A percentile compares a stretch with the other conserved stretches of the same genome.
Evolutionary conservation across 2,329 filamentous ascomycete genomes (phyloP).

Genomic region (Arthrobotrys pseudoclavata): DNA sequence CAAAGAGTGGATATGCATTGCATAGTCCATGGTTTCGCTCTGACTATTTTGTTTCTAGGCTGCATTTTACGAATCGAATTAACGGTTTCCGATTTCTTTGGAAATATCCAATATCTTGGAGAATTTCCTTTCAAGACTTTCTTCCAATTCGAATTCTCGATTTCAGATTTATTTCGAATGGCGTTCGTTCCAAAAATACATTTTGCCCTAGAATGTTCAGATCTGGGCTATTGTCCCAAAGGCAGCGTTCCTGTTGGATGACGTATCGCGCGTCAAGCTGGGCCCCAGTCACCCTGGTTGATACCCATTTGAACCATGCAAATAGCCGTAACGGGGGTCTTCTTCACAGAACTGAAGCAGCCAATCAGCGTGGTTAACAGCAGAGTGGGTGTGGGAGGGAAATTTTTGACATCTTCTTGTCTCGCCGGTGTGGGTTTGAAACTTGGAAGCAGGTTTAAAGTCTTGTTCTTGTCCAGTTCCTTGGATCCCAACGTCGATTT

Average conservation of each 20-base stretch:
- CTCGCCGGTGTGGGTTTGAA: slow-evolving; percentile 23
- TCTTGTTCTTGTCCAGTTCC: slow-evolving; percentile 16
- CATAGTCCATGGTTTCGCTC: background rate
- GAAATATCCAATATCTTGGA: background rate
- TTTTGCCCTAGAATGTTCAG: slow-evolving; percentile 26
- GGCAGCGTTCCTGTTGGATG: slow-evolving; percentile 57
- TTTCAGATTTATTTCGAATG: background rate
- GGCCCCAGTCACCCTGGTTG: slow-evolving; percentile 5
- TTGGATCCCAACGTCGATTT: background rate
- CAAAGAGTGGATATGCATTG: background rate
- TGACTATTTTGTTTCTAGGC: slow-evolving; percentile 19
- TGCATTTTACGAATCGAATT: slow-evolving; percentile 7
- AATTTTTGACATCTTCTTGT: slow-evolving; percentile 14
- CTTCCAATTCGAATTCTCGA: background rate
- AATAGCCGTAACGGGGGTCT: slow-evolving; percentile 39
- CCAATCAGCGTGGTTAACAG: slow-evolving; percentile 30
- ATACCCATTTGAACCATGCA: slow-evolving; percentile 28
- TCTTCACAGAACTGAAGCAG: slow-evolving; percentile 19
- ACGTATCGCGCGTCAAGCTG: slow-evolving; percentile 46
- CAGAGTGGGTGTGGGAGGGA: slow-evolving; percentile 4
- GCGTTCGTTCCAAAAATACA: slow-evolving; percentile 45
- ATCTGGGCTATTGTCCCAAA: slow-evolving; percentile 25
- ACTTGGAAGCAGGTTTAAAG: slow-evolving; percentile 37
- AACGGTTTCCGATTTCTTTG: slow-evolving; percentile 3
- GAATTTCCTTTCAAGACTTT: background rate